Evolutionary conservation across 495 filamentous ascomycete genomes (phyloP), one percentile per base, ranked within the genome.

Genomic region (Xylaria curta): DNA sequence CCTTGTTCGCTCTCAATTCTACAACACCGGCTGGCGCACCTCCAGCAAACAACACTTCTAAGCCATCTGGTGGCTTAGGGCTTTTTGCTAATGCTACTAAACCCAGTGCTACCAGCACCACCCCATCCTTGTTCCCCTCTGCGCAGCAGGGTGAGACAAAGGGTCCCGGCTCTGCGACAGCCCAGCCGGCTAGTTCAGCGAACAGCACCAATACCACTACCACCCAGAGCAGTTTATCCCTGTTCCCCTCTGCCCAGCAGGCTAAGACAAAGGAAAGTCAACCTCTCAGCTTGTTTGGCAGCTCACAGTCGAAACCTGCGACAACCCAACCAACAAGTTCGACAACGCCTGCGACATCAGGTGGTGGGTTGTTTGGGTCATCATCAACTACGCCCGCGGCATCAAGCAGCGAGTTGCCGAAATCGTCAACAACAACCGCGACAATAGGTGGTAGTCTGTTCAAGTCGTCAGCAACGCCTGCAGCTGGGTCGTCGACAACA

Each of bases 11-110:
- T n/a, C 81, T 82, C 47, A 78, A 81, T 36, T 91, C 89, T 2
- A 91, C 89, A 40, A 91, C 89, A 69, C 89, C 89, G 53, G 89
- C 89, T 66, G 89, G 89, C 42, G 88, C 87, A 73, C 89, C 89
- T 26, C 89, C 89, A 10, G 75, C 77, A 59, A 77, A 71, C 26
- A 77, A 71, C 26, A 33, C 69, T 15, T 58, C 62, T 28, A 77
- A 79, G 44, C 73, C 76, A 47, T 58, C 70, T 65, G 26, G n/a
- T 17, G 65, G 68, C 1, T 15, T 76, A 19, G 73, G 54, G 13
- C 70, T 68, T 49, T 51, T 81, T 17, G 74, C 54, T 12, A 72
- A 67, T 33, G 74, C 54, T 12, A 72, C 64, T 33, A 36, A 80
- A n/a, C 49, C 75, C 46, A 72, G 64, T 36, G 36, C 80, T 19